Conservation (phyloP, 2,329 filamentous ascomycete species). For the Pseudogymnoascus sp. region DNA sequence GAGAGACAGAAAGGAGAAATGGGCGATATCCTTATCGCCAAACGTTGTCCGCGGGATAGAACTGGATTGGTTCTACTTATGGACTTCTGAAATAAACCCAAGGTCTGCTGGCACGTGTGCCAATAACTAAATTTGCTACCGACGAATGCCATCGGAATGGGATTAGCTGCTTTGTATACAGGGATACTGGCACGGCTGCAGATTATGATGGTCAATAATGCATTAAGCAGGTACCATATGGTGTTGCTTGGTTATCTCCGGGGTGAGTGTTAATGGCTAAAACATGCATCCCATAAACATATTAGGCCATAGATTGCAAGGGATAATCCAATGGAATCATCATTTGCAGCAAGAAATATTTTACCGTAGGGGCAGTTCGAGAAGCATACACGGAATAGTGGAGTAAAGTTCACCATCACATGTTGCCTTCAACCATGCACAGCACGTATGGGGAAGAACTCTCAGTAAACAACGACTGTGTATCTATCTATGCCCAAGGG, state of each 20-base stretch:
- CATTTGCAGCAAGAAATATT: neutral
- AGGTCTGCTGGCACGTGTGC: neutral
- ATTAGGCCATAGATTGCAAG: neutral
- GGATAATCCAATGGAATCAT: neutral
- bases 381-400: neutral
- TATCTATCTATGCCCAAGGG: conserved; percentile 5
- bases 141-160: neutral
- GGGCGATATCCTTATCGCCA: neutral
- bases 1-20: neutral
- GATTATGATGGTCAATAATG: neutral
- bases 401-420: neutral
- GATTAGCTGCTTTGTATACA: neutral
- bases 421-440: neutral
- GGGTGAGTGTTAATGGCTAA: neutral
- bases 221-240: neutral
- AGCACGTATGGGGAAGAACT: neutral
- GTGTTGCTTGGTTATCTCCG: neutral
- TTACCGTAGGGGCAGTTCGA: neutral
- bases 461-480: neutral
- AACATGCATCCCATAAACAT: neutral
- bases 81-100: neutral
- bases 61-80: neutral
- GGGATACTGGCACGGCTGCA: neutral
- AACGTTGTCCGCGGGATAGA: neutral
- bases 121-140: neutral